These are phyloP conservation scores for Claviceps monticola DNA, from an alignment of 2,329 filamentous ascomycete species.

Conservation along the genomic window DNA sequence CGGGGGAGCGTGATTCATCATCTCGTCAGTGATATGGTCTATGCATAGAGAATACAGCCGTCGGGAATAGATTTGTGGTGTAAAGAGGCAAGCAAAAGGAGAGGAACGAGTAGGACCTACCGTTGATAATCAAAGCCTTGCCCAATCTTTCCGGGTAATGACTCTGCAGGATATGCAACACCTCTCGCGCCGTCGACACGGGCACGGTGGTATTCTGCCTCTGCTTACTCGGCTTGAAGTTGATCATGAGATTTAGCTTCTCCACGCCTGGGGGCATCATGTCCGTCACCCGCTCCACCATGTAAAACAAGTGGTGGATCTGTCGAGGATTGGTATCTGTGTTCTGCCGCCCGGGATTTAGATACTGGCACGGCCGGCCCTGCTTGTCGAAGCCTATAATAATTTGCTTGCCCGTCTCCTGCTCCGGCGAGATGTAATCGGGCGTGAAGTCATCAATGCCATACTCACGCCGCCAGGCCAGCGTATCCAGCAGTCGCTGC, in stretches of 20 bases:
- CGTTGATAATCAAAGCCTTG: slow-evolving; percentile 76
- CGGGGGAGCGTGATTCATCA: neutral
- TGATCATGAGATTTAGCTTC: slow-evolving; percentile 73
- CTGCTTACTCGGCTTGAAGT: slow-evolving; percentile 70
- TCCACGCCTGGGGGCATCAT: slow-evolving; percentile 80
- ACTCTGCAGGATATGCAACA: slow-evolving; percentile 82
- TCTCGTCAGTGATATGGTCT: neutral
- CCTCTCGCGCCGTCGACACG: slow-evolving; percentile 63
- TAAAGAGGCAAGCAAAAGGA: neutral
- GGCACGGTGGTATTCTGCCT: slow-evolving; percentile 61
- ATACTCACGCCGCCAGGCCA: slow-evolving; percentile 85
- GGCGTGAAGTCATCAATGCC: slow-evolving; percentile 65
- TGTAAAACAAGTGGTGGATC: slow-evolving; percentile 87
- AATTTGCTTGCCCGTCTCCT: slow-evolving; percentile 92
- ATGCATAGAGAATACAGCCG: neutral
- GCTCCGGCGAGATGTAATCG: slow-evolving; percentile 84
- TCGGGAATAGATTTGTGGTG: no score
- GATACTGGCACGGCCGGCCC: slow-evolving; percentile 77
- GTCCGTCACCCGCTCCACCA: slow-evolving; percentile 83
- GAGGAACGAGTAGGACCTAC: slow-evolving; percentile 32
- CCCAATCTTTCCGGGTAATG: slow-evolving; percentile 92
- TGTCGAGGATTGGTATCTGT: slow-evolving; percentile 76
- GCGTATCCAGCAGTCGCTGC: slow-evolving; percentile 65
- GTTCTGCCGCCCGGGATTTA: slow-evolving; percentile 84
- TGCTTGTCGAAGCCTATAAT: slow-evolving; percentile 77